Percentiles rank a stretch among this genome's conserved stretches.
These are phyloP conservation scores for Agrostemma githago DNA, from an alignment of 148 eudicot genomes.

Conservation along the genomic window DNA sequence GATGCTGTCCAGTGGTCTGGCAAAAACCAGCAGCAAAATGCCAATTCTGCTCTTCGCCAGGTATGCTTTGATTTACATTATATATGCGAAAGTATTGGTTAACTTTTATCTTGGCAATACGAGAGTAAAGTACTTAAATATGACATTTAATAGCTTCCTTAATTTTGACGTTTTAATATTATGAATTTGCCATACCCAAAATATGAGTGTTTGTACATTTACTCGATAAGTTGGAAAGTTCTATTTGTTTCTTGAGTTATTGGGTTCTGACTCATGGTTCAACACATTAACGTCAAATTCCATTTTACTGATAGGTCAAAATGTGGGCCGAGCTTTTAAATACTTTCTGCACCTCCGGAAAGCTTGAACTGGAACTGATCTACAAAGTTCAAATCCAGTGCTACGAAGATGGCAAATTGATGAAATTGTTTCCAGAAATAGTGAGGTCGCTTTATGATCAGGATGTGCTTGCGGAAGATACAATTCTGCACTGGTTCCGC, in stretches of 20 bases:
- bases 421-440: slow-evolving; percentile 93
- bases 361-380: slow-evolving; percentile 84
- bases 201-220: background rate
- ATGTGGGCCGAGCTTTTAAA: slow-evolving; percentile 82
- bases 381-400: slow-evolving; percentile 96
- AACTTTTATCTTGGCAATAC: too few relatives aligned
- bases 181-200: background rate
- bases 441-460: slow-evolving; percentile 88
- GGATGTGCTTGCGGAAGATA: slow-evolving; percentile 98
- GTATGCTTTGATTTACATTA: slow-evolving; percentile 28
- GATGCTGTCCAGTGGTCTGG: slow-evolving; percentile 99
- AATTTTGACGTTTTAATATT: background rate
- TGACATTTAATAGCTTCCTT: background rate
- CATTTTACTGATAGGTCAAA: slow-evolving; percentile 53
- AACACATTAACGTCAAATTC: background rate
- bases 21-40: slow-evolving; percentile 98
- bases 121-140: too few relatives aligned
- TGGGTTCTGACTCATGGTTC: background rate
- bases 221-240: too few relatives aligned
- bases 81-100: too few relatives aligned
- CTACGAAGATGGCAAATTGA: slow-evolving; percentile 89
- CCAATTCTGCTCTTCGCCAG: slow-evolving; percentile 90
- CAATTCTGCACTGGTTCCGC: slow-evolving; percentile 91
- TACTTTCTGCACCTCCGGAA: slow-evolving; percentile 86
- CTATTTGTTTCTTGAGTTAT: too few relatives aligned